These are phyloP conservation scores for Alopecurus myosuroides DNA, from an alignment of 176 grass and related monocot species.

Conservation along the genomic window DNA sequence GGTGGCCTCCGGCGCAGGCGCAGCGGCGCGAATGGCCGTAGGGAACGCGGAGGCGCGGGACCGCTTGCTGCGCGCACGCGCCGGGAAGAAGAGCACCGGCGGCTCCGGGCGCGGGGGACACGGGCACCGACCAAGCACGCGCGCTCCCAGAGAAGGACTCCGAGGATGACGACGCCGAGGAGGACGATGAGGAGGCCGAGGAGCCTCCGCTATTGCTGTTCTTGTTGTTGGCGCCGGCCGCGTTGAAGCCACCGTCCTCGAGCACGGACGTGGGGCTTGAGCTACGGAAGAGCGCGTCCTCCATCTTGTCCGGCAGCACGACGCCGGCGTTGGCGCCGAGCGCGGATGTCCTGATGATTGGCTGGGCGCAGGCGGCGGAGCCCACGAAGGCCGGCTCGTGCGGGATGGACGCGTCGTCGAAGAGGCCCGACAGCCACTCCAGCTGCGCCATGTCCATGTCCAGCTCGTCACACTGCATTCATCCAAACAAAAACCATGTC, in stretches of 20 bases:
- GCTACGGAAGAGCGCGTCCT: conserved; percentile 60
- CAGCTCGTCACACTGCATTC: conserved; percentile 70
- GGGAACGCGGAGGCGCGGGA: conserved; percentile 48
- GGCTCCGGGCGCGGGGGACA: conserved; percentile 49
- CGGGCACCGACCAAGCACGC: conserved; percentile 23
- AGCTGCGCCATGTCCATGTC: conserved; percentile 91
- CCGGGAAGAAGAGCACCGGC: conserved; percentile 48
- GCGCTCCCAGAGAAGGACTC: conserved; percentile 52
- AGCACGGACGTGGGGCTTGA: conserved; percentile 87
- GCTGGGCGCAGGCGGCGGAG: neutral
- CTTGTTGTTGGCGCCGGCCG: neutral
- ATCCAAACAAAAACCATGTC: conserved; percentile 2
- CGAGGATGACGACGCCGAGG: conserved; percentile 59
- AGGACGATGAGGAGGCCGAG: conserved; percentile 51
- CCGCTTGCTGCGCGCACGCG: conserved; percentile 81
- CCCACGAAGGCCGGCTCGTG: conserved; percentile 35
- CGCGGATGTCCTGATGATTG: conserved; percentile 29
- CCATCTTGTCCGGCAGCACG: conserved; percentile 32
- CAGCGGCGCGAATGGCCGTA: conserved; percentile 7
- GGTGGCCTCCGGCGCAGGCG: conserved; percentile 25
- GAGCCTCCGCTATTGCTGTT: neutral
- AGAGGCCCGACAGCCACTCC: conserved; percentile 76
- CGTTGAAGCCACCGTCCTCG: conserved; percentile 46
- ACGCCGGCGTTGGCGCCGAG: conserved; percentile 25
- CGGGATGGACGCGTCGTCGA: conserved; percentile 73